Conservation (phyloP, 75 land plant species). For the Adiantum capillusveneris region DNA sequence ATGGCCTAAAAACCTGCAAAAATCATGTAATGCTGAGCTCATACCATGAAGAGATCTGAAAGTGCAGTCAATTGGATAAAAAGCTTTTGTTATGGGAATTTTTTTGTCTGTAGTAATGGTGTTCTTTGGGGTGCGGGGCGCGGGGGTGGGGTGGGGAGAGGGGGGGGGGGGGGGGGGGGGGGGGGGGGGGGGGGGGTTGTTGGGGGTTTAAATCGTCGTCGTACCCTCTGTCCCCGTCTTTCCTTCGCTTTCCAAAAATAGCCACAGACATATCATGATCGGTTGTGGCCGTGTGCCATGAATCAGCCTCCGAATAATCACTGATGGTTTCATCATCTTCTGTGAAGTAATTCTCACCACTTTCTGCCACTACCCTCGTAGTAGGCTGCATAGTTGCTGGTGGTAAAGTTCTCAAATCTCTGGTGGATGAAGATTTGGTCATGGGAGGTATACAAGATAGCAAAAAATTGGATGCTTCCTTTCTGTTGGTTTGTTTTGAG, state of each 20-base stretch:
- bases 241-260: not conserved
- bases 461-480: not conserved
- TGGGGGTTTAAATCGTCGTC: not conserved
- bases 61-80: too few species aligned
- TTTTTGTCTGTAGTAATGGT: too few species aligned
- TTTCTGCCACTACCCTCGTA: not conserved
- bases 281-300: not conserved
- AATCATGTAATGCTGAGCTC: too few species aligned
- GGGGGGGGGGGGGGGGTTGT: too few species aligned
- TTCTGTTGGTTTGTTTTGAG: not conserved
- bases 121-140: too few species aligned
- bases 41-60: too few species aligned
- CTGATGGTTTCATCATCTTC: constrained; percentile 2
- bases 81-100: too few species aligned
- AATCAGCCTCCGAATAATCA: not conserved
- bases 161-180: too few species aligned
- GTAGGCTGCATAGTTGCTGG: not conserved
- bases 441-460: too few species aligned
- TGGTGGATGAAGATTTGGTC: not conserved
- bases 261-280: too few species aligned
- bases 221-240: not conserved
- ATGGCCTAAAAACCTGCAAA: too few species aligned
- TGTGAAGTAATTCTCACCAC: not conserved
- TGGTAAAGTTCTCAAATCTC: not conserved
- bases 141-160: too few species aligned